Conservation (phyloP, 2,329 filamentous ascomycete genomes). For the Lasiodiplodia sp. region DNA sequence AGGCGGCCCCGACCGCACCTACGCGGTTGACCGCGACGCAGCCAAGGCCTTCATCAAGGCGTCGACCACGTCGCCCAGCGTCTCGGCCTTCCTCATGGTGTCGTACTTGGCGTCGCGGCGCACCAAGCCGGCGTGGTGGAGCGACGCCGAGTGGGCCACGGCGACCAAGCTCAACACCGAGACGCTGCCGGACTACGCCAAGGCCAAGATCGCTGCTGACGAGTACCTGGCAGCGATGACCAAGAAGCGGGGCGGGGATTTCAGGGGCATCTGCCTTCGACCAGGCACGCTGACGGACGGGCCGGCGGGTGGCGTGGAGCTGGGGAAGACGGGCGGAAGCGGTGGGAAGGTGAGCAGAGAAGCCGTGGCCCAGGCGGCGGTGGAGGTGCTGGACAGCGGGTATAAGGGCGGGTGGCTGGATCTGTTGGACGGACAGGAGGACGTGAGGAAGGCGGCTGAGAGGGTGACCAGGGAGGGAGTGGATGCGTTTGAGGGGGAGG, state of each 20-base stretch:
- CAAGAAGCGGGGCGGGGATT: slow-evolving; percentile 43
- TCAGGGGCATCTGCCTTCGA: slow-evolving; percentile 60
- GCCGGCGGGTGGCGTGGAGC: slow-evolving; percentile 53
- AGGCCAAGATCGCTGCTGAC: slow-evolving; percentile 64
- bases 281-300: slow-evolving; percentile 59
- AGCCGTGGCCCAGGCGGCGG: slow-evolving; percentile 61
- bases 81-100: slow-evolving; percentile 64
- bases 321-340: slow-evolving; percentile 54
- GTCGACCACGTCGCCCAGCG: slow-evolving; percentile 51
- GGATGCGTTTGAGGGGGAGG: slow-evolving; percentile 60
- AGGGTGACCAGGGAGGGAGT: slow-evolving; percentile 53
- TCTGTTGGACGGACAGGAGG: slow-evolving; percentile 59
- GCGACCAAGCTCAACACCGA: slow-evolving; percentile 58
- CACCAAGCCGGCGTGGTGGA: slow-evolving; percentile 59
- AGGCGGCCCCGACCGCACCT: slow-evolving; percentile 58
- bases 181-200: slow-evolving; percentile 59
- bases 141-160: slow-evolving; percentile 54
- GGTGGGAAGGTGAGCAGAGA: slow-evolving; percentile 56
- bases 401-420: slow-evolving; percentile 62
- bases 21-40: slow-evolving; percentile 62
- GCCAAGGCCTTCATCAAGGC: slow-evolving; percentile 62
- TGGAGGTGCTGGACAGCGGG: slow-evolving; percentile 56
- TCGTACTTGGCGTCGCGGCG: slow-evolving; percentile 61
- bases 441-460: slow-evolving; percentile 55
- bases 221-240: slow-evolving; percentile 59